phyloP scores from a whole-genome alignment of 1,284 basidiomycete species.

The Cryptococcus sp. region DNA sequence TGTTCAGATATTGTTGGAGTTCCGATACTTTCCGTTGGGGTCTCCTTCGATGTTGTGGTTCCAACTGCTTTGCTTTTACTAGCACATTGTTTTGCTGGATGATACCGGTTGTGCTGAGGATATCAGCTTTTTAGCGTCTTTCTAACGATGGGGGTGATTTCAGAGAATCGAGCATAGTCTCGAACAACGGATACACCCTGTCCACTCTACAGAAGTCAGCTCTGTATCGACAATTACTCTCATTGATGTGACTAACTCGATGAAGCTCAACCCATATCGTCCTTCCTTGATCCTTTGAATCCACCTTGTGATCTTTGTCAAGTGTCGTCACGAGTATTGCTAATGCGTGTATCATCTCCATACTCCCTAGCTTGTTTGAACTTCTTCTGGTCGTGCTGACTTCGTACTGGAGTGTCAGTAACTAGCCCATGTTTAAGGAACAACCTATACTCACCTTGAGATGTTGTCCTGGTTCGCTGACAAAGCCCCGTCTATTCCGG shows the following conservation, averaged over 20 bases:
- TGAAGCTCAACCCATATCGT: conserved; percentile 37
- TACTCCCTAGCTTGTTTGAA: conserved; percentile 29
- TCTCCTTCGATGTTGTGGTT: not conserved
- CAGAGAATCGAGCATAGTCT: conserved; percentile 36
- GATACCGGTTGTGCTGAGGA: conserved; percentile 13
- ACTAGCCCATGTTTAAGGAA: not conserved
- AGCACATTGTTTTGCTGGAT: conserved; percentile 11
- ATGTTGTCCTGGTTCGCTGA: conserved; percentile 11
- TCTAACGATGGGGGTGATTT: conserved; percentile 12
- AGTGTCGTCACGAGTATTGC: conserved; percentile 33
- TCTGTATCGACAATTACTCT: not conserved
- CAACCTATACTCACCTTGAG: conserved; percentile 15
- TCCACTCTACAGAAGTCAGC: conserved; percentile 16
- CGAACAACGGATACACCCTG: conserved; percentile 32
- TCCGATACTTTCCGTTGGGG: not conserved
- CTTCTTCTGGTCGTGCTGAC: conserved; percentile 31
- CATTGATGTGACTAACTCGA: conserved; percentile 20
- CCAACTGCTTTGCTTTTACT: not conserved
- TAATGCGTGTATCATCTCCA: conserved; percentile 40
- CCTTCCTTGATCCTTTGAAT: conserved; percentile 33
- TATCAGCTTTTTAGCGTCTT: not conserved
- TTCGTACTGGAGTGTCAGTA: conserved; percentile 22
- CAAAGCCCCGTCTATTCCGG: conserved; percentile 18
- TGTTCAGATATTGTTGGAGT: not conserved
- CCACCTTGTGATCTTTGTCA: conserved; percentile 29